A percentile compares a stretch with the other conserved stretches of the same genome.
Conservation (phyloP, 805 yeast genomes). For the Metschnikowia rubicola region DNA sequence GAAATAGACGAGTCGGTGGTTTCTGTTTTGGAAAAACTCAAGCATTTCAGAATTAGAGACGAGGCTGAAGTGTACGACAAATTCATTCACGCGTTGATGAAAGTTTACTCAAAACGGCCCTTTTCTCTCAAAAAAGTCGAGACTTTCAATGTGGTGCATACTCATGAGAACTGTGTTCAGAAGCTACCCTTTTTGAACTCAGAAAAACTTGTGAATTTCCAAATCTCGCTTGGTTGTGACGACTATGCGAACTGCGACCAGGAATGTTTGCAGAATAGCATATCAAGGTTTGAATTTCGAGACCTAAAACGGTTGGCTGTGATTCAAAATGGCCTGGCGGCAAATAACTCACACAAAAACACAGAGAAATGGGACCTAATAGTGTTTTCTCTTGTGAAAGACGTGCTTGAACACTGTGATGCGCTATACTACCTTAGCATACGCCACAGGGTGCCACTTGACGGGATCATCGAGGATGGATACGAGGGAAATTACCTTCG, state of each 20-base stretch:
- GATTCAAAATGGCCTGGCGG: conserved; percentile 29
- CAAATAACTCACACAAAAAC: conserved; percentile 31
- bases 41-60: conserved; percentile 8
- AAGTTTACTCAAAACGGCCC: conserved; percentile 9
- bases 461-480: conserved; percentile 50
- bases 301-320: conserved; percentile 36
- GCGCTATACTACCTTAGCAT: conserved; percentile 43
- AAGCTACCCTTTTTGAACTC: conserved; percentile 20
- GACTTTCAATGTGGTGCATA: conserved; percentile 26
- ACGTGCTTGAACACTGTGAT: conserved; percentile 23
- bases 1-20: not conserved
- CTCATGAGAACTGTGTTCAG: conserved; percentile 11
- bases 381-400: conserved; percentile 32
- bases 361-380: conserved; percentile 54
- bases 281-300: conserved; percentile 31
- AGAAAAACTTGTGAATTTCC: conserved; percentile 30
- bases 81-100: conserved; percentile 5
- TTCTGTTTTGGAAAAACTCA: conserved; percentile 6
- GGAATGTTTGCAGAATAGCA: conserved; percentile 42
- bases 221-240: conserved; percentile 51
- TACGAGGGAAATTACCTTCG: conserved; percentile 71
- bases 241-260: conserved; percentile 34
- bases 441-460: conserved; percentile 56
- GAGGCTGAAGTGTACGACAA: conserved; percentile 6
- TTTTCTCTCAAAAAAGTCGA: conserved; percentile 14